phyloP scores from a whole-genome alignment of 2,329 filamentous ascomycete species.

The Diaporthe ampelina region DNA sequence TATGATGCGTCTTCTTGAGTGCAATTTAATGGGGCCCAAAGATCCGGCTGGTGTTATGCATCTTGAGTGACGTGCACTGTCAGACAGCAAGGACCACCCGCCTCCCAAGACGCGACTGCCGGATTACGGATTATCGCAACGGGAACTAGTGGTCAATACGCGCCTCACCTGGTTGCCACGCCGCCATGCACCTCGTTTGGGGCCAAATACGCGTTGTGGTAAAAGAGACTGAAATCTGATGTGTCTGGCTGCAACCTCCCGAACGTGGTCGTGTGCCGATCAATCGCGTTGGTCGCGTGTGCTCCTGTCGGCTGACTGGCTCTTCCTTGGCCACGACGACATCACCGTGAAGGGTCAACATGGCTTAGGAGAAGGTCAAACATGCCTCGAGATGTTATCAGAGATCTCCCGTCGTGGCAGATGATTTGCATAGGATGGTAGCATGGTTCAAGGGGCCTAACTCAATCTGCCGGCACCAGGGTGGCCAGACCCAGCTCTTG shows the following conservation, averaged over 20 bases:
- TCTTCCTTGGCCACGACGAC: background rate
- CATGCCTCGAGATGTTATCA: no score
- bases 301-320: background rate
- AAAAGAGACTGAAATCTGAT: no score
- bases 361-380: rapidly evolving
- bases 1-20: background rate
- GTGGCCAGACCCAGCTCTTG: background rate
- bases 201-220: background rate
- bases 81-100: background rate
- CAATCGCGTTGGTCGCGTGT: background rate
- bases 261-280: background rate
- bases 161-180: background rate
- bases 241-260: no score
- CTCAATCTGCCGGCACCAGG: background rate
- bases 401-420: background rate
- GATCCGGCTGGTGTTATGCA: background rate
- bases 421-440: background rate
- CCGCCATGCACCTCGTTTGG: background rate
- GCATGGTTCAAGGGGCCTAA: background rate
- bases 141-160: background rate
- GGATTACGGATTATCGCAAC: no score
- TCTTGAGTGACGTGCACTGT: no score
- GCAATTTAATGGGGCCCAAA: background rate
- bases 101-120: background rate
- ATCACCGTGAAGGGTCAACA: rapidly evolving